Base-by-base conservation (phyloP, 768 basidiomycete genomes). In the Termitomyces sp. region DNA sequence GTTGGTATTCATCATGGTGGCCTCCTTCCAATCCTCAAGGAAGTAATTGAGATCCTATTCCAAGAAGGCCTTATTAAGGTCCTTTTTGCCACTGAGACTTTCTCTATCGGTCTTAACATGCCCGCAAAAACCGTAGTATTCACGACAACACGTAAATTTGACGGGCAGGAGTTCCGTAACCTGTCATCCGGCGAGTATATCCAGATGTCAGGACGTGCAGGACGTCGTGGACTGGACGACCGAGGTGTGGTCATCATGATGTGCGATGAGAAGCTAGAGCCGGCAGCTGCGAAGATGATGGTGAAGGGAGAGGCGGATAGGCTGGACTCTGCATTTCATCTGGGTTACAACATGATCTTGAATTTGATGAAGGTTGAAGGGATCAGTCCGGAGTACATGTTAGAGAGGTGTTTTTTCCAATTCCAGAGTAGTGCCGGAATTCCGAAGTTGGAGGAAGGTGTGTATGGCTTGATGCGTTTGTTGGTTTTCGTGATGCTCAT, bases 241-340 rank as follows among this genome's bases (percentile, higher is more conserved):
- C 85, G 97, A n/a, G 97, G 97, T 52, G 93, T 98, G 48, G 97
- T 99, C 50, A 98, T 99, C 63, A 90, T 99, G 93, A 98, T 99
- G 97, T 90, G 90, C 68, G 97, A 98, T 70, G 93, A 98, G 74
- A 98, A 96, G 71, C 78, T 99, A 44, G 97, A 98, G 64, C 95
- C 97, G 0, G 68, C 81, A 2, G 84, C 88, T 0, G 95, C 97
- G 37, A 98, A 96, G 75, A 80, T 78, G 51, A 99, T 99, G 97
- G 88, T 99, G 64, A 98, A 98, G 70, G 97, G 97, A 45, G 89
- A 96, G 74, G 94, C 97, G 4, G 96, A 99, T 68, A 79, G 95
- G 46, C 76, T 99, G 49, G 94, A 98, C 70, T 99, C 97, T 6
- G 97, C 97, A 4, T 99, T 99, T 76, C 94, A 98, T 71, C 76